These are phyloP conservation scores for Candida wancherniae DNA, from an alignment of 805 yeast species.

Conservation along the genomic window DNA sequence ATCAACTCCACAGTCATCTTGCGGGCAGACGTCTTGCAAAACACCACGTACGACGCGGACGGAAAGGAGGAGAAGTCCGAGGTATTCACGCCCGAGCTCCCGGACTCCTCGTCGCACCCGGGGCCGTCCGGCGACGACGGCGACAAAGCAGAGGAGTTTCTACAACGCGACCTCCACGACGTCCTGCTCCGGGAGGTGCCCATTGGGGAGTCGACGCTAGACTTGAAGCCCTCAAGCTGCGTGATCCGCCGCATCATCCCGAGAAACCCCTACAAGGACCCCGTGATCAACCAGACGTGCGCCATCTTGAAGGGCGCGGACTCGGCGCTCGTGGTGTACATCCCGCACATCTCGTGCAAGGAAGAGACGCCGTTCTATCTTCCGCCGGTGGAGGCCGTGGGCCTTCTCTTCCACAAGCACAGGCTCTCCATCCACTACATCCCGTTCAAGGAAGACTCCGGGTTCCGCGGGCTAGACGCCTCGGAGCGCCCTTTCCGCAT, in stretches of 20 bases:
- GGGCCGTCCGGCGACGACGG: slow-evolving; percentile 1
- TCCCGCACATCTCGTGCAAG: slow-evolving; percentile 61
- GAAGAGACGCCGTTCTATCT: slow-evolving; percentile 80
- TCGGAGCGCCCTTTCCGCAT: slow-evolving; percentile 71
- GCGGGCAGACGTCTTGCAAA: slow-evolving; percentile 75
- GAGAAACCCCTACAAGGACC: slow-evolving; percentile 82
- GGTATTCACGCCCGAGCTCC: slow-evolving; percentile 28
- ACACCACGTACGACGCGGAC: slow-evolving; percentile 38
- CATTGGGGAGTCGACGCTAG: slow-evolving; percentile 17
- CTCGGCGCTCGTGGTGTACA: slow-evolving; percentile 59
- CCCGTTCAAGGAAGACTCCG: slow-evolving; percentile 44
- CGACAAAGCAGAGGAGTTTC: slow-evolving; percentile 13
- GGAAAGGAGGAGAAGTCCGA: slow-evolving; percentile 17
- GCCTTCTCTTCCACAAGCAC: slow-evolving; percentile 48
- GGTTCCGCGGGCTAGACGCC: slow-evolving; percentile 30
- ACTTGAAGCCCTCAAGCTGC: slow-evolving; percentile 37
- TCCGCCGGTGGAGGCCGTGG: slow-evolving; percentile 82
- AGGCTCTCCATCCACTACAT: slow-evolving; percentile 69
- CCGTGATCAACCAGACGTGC: slow-evolving; percentile 82
- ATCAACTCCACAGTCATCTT: slow-evolving; percentile 88
- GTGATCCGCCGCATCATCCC: slow-evolving; percentile 87
- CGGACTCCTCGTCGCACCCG: slow-evolving; percentile 21
- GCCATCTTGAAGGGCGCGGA: slow-evolving; percentile 38
- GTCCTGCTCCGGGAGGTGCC: slow-evolving; percentile 28
- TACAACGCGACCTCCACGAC: slow-evolving; percentile 33